Percentiles rank a stretch among this genome's conserved stretches.
These are phyloP conservation scores for Arabis alpina DNA, from an alignment of 345 rosid species.

Conservation along the genomic window DNA sequence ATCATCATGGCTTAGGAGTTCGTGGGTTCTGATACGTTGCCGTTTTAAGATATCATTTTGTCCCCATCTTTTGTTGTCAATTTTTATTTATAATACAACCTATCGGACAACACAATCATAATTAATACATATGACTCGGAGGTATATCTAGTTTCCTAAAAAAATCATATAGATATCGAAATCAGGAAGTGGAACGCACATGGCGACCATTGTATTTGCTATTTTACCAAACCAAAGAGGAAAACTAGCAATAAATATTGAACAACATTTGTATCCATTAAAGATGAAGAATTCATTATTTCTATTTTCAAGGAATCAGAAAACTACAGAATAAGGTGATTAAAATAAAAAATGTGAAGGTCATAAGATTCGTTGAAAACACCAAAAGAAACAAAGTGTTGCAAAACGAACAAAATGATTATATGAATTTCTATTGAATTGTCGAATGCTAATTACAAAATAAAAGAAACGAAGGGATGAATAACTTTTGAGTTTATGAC, in stretches of 20 bases:
- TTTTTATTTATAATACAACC: neutral
- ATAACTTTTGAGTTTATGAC: too few relatives aligned
- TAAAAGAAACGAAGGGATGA: too few relatives aligned
- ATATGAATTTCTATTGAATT: too few relatives aligned
- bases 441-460: too few relatives aligned
- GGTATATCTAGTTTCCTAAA: conserved; percentile 9
- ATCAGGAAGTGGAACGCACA: conserved; percentile 28
- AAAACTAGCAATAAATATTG: neutral
- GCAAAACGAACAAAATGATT: too few relatives aligned
- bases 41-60: conserved; percentile 36
- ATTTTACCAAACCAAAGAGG: neutral
- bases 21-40: conserved; percentile 34
- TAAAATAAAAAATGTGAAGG: too few relatives aligned
- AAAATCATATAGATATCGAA: neutral
- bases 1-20: conserved; percentile 25
- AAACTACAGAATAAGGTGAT: too few relatives aligned
- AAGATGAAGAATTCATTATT: neutral
- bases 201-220: conserved; percentile 23
- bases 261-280: conserved; percentile 13
- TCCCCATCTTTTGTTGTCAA: conserved; percentile 33
- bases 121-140: conserved; percentile 14
- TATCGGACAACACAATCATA: conserved; percentile 17
- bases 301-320: neutral
- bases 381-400: too few relatives aligned
- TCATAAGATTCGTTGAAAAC: too few relatives aligned